phyloP scores from a whole-genome alignment of 83 land plant genomes.

The Thuja plicata region DNA sequence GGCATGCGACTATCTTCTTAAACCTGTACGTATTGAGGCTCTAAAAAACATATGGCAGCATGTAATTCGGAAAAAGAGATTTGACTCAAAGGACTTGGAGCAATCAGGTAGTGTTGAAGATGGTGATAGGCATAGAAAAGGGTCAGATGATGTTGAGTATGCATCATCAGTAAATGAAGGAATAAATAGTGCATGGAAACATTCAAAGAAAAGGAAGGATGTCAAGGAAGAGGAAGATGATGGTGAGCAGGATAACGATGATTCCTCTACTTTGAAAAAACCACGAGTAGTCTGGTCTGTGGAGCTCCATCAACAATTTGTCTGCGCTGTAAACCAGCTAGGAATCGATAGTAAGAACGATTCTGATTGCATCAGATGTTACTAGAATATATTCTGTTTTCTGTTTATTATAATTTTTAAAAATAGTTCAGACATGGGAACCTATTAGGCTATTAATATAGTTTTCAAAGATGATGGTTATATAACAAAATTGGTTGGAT shows the following conservation, averaged over 20 bases:
- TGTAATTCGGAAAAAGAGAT: conserved; percentile 52
- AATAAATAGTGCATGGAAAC: conserved; percentile 28
- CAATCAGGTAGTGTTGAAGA: conserved; percentile 59
- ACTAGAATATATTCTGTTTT: neutral
- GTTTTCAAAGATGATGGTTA: neutral
- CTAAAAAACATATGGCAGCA: conserved; percentile 74
- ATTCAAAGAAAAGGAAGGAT: conserved; percentile 41
- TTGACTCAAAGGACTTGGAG: conserved; percentile 44
- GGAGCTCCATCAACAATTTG: conserved; percentile 91
- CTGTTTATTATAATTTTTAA: neutral
- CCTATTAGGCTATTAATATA: neutral
- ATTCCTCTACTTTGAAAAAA: conserved; percentile 58
- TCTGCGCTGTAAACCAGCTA: conserved; percentile 79
- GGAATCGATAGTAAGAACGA: conserved; percentile 64
- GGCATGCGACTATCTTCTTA: conserved; percentile 69
- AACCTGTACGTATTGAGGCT: conserved; percentile 64
- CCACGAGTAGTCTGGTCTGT: conserved; percentile 94
- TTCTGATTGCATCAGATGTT: neutral
- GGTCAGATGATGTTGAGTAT: conserved; percentile 49
- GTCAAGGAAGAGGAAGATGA: conserved; percentile 54
- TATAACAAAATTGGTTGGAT: neutral
- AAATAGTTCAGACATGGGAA: neutral
- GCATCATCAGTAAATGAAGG: conserved; percentile 54
- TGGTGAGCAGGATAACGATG: conserved; percentile 45
- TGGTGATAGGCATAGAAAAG: conserved; percentile 35